These are phyloP conservation scores for Cladorrhinum sp. DNA, from an alignment of 2,329 filamentous ascomycete species.

Conservation along the genomic window DNA sequence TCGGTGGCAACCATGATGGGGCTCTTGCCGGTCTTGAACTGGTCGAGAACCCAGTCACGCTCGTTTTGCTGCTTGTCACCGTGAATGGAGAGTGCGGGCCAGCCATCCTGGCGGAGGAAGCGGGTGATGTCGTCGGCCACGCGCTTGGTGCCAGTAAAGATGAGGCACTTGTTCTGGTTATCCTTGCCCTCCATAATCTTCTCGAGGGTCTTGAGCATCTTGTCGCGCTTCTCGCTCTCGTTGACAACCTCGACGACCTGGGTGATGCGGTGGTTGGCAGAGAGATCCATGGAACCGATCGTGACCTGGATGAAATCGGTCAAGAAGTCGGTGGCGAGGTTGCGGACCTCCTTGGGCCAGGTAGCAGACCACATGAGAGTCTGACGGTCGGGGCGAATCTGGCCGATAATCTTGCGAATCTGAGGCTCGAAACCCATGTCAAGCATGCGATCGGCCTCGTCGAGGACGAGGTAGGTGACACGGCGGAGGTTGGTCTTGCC, in stretches of 20 bases:
- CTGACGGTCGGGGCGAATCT: conserved; percentile 97
- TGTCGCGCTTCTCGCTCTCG: conserved; percentile 96
- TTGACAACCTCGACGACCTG: conserved; percentile 96
- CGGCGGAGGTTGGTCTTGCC: conserved; percentile 97
- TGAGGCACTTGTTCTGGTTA: conserved; percentile 93
- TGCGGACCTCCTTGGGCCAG: conserved; percentile 97
- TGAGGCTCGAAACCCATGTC: conserved; percentile 99
- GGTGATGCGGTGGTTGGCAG: conserved; percentile 96
- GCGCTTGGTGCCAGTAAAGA: conserved; percentile 92
- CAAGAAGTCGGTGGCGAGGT: conserved; percentile 85
- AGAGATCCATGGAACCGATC: conserved; percentile 92
- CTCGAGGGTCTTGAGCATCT: conserved; percentile 96
- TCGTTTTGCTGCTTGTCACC: conserved; percentile 99
- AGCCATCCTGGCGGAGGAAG: conserved; percentile 95
- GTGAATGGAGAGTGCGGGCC: conserved; percentile 97
- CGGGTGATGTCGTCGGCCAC: conserved; percentile 97
- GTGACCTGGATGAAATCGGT: conserved; percentile 98
- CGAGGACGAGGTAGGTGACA: conserved; percentile 96
- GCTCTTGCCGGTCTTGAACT: conserved; percentile 99
- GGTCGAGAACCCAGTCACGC: conserved; percentile 98
- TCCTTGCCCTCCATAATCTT: conserved; percentile 93
- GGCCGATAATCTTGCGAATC: conserved; percentile 96
- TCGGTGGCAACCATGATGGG: conserved; percentile 99
- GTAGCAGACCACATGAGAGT: conserved; percentile 99
- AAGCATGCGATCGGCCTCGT: conserved; percentile 98